Base-by-base conservation (phyloP, 1,284 basidiomycete genomes). In the Papiliotrema flavescens region DNA sequence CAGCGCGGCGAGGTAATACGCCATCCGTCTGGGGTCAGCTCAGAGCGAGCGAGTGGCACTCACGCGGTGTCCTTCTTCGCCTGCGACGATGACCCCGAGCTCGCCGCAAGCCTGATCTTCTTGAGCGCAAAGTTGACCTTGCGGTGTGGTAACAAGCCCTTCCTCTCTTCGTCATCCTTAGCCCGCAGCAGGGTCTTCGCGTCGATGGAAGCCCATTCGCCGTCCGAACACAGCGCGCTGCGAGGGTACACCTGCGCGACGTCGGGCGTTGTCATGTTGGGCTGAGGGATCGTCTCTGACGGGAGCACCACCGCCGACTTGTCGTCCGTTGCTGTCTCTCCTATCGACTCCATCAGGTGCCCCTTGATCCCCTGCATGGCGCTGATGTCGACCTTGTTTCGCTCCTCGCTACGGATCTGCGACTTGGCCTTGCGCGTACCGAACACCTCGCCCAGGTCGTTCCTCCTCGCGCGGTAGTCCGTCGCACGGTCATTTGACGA, bases 391-490 rank as follows among this genome's bases (percentile, higher is more conserved):
- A 97, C 85, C 70, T 85, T 85, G 77, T 93, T 93, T 58, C 93
- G 82, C 74, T 91, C 90, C 56, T 84, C 83, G 2, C 89, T 87
- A 54, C 84, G 83, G 65, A 96, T 91, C 28, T 84, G 85, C 15
- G 85, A 84, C 75, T 90, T 88, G 37, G 90, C 89, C 71, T 95
- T 96, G 77, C 90, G 89, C 14, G 91, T 95, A 22, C 93, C 93
- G 63, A 97, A 97, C 1, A 88, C 84, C 70, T 90, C 86, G 32
- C 93, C 93, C 1, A 97, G 83, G n/a, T 83, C 80, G 56, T 84
- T 89, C 26, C 87, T 82, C 35, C 85, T 85, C 48, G 83, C 80
- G 45, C 81, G 77, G 55, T 84, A 85, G 60, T 85, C 82, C 32
- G 81, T 68, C 49, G 20, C 44, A 6, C 79, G 73, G 6, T 80